Conservation (phyloP, 352 stramenopile genomes). For the Phytophthora pinifolia region DNA sequence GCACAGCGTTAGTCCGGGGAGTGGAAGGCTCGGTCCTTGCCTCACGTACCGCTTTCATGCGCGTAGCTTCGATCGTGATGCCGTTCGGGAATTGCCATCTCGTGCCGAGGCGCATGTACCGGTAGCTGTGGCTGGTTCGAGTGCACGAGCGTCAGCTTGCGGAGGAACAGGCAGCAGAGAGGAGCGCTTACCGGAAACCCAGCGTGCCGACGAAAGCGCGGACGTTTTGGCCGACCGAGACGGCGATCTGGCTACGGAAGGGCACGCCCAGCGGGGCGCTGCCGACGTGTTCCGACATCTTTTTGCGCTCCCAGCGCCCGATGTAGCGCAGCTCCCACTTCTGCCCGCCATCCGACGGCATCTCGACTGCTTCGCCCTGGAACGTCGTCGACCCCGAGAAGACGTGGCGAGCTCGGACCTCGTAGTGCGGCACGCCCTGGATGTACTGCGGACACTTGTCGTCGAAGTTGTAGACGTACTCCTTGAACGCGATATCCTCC, state of each 20-base stretch:
- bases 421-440: conserved; percentile 81
- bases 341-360: conserved; percentile 71
- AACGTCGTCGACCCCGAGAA: conserved; percentile 84
- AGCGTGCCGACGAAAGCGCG: conserved; percentile 71
- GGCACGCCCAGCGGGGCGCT: conserved; percentile 62
- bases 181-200: conserved; percentile 85
- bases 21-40: too few relatives aligned
- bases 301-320: conserved; percentile 85
- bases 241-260: conserved; percentile 81
- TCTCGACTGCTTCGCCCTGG: conserved; percentile 74
- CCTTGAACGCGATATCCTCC: conserved; percentile 88
- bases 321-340: conserved; percentile 89
- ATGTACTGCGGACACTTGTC: conserved; percentile 88
- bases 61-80: conserved; percentile 81
- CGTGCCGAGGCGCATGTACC: conserved; percentile 82
- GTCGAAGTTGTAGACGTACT: conserved; percentile 90
- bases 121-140: conserved; percentile 67
- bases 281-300: conserved; percentile 78
- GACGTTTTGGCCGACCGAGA: conserved; percentile 84
- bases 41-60: conserved; percentile 89
- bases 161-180: too few relatives aligned
- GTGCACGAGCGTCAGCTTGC: conserved; percentile 4
- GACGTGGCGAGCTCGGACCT: conserved; percentile 79
- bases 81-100: conserved; percentile 83
- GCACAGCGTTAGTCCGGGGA: too few relatives aligned